Base-by-base conservation (phyloP, 768 basidiomycete genomes). In the Tephrocybe sp. region DNA sequence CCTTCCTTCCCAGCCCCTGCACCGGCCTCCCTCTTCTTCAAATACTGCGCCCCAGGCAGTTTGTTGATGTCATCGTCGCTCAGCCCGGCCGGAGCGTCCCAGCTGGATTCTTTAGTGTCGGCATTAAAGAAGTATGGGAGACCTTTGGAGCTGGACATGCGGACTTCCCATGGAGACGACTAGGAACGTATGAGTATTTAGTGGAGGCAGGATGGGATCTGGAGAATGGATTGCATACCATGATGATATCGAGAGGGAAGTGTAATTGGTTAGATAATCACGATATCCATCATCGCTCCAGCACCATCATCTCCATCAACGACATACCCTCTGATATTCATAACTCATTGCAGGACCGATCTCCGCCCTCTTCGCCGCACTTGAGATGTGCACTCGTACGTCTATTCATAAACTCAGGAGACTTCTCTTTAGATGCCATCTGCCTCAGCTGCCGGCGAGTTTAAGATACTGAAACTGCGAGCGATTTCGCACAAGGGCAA, bases 71-170 rank as follows among this genome's bases (percentile, higher is more conserved):
- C 66, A 1, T 86, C 84, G 12, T 73, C 58, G n/a, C 82, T 71
- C 31, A 95, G 65, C 2, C 69, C 83, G 1, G 72, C 22, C 2
- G 92, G 95, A 0, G 78, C 53, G 0, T 92, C 87, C 97, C 97
- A 99, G 48, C 68, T 74, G 1, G 96, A 98, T 51, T 79, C 62
- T 42, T 78, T 75, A 41, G 87, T 88, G 23, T 75, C 65, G 34
- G 70, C 59, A 68, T 97, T 89, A 84, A 82, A 96, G 73, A 85
- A 98, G 76, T 98, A 98, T 13, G 92, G 89, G 32, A 90, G 66
- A 20, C 77, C 67, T 61, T 83, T 83, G 17, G 90, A 87, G 63
- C 68, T 83, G 39, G 92, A 95, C 75, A 92, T 79, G 53, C 92
- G 86, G 56, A 98, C 74, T 80, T 97, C 91, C 93, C 92, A 98